Evolutionary conservation across 2,329 filamentous ascomycete species (phyloP).

Genomic region (Penicillium sumatraense): DNA sequence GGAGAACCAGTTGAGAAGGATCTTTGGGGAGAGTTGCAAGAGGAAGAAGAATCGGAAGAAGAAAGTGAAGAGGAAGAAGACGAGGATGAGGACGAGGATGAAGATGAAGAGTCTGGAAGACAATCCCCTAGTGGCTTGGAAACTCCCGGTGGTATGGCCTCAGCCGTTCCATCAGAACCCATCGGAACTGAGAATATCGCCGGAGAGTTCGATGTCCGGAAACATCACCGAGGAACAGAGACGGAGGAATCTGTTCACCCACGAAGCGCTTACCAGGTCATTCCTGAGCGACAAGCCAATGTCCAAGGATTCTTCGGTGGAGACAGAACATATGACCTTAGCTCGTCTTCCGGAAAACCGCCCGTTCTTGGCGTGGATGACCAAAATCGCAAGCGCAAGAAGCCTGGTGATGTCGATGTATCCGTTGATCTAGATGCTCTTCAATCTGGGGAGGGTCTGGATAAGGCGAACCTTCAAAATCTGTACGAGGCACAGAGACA

Average conservation of each 20-base stretch:
- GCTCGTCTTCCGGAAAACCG: slow-evolving; percentile 60
- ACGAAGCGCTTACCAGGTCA: slow-evolving; percentile 82
- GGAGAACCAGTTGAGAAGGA: slow-evolving; percentile 84
- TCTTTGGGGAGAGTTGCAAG: slow-evolving; percentile 90
- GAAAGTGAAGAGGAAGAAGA: slow-evolving; percentile 73
- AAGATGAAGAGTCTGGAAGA: slow-evolving; percentile 45
- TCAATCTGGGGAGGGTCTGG: slow-evolving; percentile 73
- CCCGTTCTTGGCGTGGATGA: slow-evolving; percentile 82
- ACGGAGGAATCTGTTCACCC: slow-evolving; percentile 79
- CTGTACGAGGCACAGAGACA: slow-evolving; percentile 76
- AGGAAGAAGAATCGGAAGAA: slow-evolving; percentile 73
- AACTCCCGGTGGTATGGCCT: slow-evolving; percentile 79
- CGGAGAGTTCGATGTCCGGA: slow-evolving; percentile 89
- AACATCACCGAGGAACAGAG: slow-evolving; percentile 81
- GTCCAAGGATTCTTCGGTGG: slow-evolving; percentile 95
- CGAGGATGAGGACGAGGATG: slow-evolving; percentile 65
- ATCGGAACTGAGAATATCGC: slow-evolving; percentile 74
- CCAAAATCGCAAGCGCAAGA: slow-evolving; percentile 82
- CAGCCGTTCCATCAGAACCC: slow-evolving; percentile 79
- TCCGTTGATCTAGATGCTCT: slow-evolving; percentile 86
- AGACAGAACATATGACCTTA: slow-evolving; percentile 90
- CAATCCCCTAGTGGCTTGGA: slow-evolving; percentile 78
- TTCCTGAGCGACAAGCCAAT: slow-evolving; percentile 84
- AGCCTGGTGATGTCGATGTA: slow-evolving; percentile 93
- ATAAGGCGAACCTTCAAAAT: slow-evolving; percentile 79